phyloP scores from a whole-genome alignment of 2,329 filamentous ascomycete genomes.

The Fusarium mundagurra region DNA sequence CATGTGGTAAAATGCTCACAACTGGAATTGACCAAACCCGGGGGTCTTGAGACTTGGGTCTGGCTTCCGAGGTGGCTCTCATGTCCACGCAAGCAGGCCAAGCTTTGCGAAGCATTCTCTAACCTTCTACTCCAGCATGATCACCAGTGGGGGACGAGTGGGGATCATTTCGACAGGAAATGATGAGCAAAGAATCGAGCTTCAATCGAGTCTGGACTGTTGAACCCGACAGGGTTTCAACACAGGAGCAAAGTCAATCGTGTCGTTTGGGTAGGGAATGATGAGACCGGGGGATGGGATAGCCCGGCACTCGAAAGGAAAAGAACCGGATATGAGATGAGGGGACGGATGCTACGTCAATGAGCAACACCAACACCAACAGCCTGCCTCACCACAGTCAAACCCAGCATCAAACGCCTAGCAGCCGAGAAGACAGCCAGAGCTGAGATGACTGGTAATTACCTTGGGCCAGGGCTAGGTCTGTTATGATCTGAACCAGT shows the following conservation, averaged over 20 bases:
- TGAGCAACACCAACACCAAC: slow-evolving; percentile 1
- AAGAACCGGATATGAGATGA: slow-evolving; percentile 2
- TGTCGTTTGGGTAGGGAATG: slow-evolving; percentile 5
- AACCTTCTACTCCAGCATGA: slow-evolving; percentile 7
- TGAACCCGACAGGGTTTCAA: slow-evolving; percentile 22
- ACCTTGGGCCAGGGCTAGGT: slow-evolving; percentile 12
- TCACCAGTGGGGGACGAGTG: slow-evolving; percentile 1
- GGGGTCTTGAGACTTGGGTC: slow-evolving; percentile 12
- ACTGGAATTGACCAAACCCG: background rate
- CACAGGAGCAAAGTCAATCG: slow-evolving; percentile 16
- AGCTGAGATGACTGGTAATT: slow-evolving; percentile 28
- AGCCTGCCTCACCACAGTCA: slow-evolving; percentile 5
- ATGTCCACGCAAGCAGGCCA: slow-evolving; percentile 18
- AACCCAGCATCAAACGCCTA: background rate
- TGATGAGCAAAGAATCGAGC: slow-evolving; percentile 7
- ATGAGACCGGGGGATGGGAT: slow-evolving; percentile 12
- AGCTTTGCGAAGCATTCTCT: slow-evolving; percentile 9
- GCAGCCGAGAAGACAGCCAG: background rate
- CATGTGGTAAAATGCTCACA: slow-evolving; percentile 1
- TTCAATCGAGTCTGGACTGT: slow-evolving; percentile 2
- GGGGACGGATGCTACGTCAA: background rate
- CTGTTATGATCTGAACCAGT: slow-evolving; percentile 1
- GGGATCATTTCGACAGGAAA: slow-evolving; percentile 16
- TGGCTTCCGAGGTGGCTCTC: slow-evolving; percentile 17
- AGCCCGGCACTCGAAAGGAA: slow-evolving; percentile 4